Evolutionary conservation across 129 eudicot genomes (phyloP).

Genomic region (Centella asiatica): DNA sequence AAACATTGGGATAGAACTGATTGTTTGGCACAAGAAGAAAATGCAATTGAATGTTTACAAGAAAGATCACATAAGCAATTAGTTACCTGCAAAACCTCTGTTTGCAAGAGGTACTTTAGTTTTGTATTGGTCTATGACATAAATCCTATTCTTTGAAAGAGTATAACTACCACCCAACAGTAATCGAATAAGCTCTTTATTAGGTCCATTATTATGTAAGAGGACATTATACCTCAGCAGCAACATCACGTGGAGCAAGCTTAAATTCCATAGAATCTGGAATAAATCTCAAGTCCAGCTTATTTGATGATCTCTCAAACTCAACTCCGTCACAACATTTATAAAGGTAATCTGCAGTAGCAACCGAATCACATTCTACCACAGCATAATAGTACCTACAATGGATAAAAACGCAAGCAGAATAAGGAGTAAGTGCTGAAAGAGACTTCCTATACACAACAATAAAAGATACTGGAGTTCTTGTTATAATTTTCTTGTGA

Average conservation of each 20-base stretch:
- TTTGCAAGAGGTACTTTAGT: neutral
- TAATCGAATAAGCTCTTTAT: neutral
- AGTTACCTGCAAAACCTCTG: neutral
- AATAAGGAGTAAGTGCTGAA: neutral
- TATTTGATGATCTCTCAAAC: conserved; percentile 84
- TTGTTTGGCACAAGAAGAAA: neutral
- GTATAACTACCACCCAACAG: neutral
- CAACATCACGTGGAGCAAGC: conserved; percentile 86
- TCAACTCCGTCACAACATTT: conserved; percentile 85
- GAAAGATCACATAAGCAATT: neutral
- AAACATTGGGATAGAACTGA: neutral
- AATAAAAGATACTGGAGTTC: neutral
- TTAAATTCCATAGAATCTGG: conserved; percentile 86
- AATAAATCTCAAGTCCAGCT: conserved; percentile 85
- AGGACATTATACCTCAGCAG: conserved; percentile 51
- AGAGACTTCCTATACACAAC: neutral
- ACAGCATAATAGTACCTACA: conserved; percentile 91
- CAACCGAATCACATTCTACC: conserved; percentile 79
- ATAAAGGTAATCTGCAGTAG: conserved; percentile 84
- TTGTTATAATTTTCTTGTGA: no score
- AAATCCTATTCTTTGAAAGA: no score
- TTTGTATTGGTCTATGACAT: no score
- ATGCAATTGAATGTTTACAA: neutral
- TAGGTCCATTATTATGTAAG: neutral
- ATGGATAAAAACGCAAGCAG: conserved; percentile 4